Percentiles rank a stretch among this genome's conserved stretches.
phyloP scores from a whole-genome alignment of 164 flowering plant species.

The Macadamia tetraphylla region DNA sequence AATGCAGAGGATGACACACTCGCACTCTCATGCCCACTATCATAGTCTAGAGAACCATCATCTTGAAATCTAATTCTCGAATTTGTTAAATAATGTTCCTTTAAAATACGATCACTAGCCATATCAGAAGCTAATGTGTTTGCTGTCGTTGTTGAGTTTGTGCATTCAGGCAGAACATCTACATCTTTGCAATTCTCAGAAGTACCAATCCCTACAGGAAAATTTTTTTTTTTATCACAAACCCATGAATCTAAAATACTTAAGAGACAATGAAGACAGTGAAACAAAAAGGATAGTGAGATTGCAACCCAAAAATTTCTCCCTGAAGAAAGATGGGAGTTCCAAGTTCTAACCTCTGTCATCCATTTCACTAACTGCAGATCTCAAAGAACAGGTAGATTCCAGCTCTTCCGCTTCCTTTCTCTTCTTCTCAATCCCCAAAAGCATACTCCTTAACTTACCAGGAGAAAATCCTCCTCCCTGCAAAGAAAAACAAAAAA shows the following conservation, averaged over 20 bases:
- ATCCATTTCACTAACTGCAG: constrained; percentile 25
- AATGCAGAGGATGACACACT: constrained; percentile 35
- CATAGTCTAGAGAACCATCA: constrained; percentile 35
- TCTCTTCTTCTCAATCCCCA: no score
- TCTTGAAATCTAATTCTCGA: constrained; percentile 43
- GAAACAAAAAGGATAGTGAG: neutral
- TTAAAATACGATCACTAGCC: constrained; percentile 32
- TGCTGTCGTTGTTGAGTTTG: no score
- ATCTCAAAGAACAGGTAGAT: no score
- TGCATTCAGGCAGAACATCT: no score
- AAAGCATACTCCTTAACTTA: no score
- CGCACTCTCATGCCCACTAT: constrained; percentile 1
- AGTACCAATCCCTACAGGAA: constrained; percentile 9
- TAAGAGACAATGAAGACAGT: no score
- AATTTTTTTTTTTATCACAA: neutral
- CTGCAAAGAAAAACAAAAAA: no score
- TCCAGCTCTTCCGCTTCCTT: no score
- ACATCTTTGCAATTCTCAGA: constrained; percentile 59
- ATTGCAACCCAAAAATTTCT: neutral
- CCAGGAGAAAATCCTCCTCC: no score
- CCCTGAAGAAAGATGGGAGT: neutral
- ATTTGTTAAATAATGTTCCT: constrained; percentile 28
- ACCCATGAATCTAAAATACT: neutral
- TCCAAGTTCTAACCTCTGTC: constrained; percentile 33
- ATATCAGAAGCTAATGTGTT: constrained; percentile 21